Evolutionary conservation across 805 yeast species (phyloP).

Genomic region (Blastobotrys muscicola): DNA sequence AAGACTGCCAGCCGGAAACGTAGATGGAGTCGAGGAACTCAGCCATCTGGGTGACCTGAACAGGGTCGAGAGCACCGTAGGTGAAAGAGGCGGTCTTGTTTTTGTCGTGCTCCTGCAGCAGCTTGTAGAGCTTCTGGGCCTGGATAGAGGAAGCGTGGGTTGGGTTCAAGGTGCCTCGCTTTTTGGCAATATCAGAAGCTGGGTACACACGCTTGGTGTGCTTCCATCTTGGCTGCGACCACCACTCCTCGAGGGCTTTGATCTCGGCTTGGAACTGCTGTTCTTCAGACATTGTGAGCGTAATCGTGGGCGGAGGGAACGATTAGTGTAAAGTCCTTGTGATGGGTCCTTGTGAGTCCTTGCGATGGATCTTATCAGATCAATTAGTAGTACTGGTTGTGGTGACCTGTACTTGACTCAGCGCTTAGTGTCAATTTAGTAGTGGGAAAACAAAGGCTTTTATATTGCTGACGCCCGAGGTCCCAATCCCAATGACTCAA

Average conservation of each 20-base stretch:
- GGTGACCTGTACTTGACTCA: no score
- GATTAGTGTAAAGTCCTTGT: no score
- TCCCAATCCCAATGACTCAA: no score
- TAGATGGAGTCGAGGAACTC: conserved; percentile 86
- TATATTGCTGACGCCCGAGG: no score
- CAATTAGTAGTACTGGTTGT: no score
- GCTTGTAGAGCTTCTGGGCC: conserved; percentile 70
- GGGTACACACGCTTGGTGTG: conserved; percentile 80
- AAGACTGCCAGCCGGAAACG: conserved; percentile 98
- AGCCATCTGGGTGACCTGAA: conserved; percentile 95
- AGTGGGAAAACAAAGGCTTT: no score
- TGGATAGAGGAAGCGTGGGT: conserved; percentile 69
- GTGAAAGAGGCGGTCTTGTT: conserved; percentile 75
- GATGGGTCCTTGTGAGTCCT: no score
- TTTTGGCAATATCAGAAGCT: conserved; percentile 79
- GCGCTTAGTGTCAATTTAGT: no score
- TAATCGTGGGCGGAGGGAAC: no score
- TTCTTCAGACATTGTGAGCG: conserved; percentile 37
- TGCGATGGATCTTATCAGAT: no score
- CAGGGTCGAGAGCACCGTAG: conserved; percentile 93
- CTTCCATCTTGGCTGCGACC: conserved; percentile 88
- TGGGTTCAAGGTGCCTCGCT: conserved; percentile 71
- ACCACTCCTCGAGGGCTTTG: conserved; percentile 73
- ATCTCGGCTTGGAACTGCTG: conserved; percentile 57
- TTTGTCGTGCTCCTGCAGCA: conserved; percentile 61